Evolutionary conservation across 208 protist species (phyloP).

Genomic region (Acanthamoeba quina): DNA sequence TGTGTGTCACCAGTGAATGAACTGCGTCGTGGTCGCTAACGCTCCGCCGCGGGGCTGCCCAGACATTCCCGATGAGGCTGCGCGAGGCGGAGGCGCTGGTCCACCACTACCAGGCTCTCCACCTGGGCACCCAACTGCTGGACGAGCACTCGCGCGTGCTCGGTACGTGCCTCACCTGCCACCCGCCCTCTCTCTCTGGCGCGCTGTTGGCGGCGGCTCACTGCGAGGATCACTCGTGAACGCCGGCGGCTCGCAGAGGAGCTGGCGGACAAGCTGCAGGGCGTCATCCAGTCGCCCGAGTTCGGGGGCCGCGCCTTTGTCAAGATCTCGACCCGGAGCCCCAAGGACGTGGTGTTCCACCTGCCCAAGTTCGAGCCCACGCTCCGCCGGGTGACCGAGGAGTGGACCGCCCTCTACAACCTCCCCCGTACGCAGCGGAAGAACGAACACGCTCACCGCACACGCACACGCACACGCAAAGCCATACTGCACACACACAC

Average conservation of each 20-base stretch:
- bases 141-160: neutral
- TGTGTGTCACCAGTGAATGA: neutral
- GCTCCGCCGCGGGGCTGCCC: neutral
- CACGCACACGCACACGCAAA: too few species aligned
- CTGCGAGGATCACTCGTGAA: neutral
- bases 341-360: slow-evolving; percentile 32
- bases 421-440: neutral
- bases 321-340: slow-evolving; percentile 29
- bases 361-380: slow-evolving; percentile 3
- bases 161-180: neutral
- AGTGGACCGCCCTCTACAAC: neutral
- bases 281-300: neutral
- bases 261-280: neutral
- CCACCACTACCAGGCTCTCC: slow-evolving; percentile 2
- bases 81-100: slow-evolving; percentile 4
- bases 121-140: neutral
- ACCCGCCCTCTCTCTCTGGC: too few species aligned
- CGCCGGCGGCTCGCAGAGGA: neutral
- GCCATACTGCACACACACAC: too few species aligned
- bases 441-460: too few species aligned
- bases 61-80: neutral
- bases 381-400: neutral
- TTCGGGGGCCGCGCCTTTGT: slow-evolving; percentile 27
- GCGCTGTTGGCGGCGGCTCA: neutral
- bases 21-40: neutral